phyloP scores from a whole-genome alignment of 192 early-diverging fungal genomes.

The Backusella tuberculispora region DNA sequence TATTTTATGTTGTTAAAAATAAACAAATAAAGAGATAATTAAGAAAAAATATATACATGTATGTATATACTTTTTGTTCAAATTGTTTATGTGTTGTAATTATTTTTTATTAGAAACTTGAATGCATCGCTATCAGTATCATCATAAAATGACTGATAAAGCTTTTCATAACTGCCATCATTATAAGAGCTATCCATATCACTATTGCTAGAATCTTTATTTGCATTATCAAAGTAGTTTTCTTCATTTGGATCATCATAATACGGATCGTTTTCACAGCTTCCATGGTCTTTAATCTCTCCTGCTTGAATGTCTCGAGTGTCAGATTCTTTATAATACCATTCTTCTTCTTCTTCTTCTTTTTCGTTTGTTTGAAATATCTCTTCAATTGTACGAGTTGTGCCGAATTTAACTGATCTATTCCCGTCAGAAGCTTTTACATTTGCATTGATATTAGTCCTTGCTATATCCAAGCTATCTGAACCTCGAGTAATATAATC shows the following conservation, averaged over 20 bases:
- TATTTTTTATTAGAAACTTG: not conserved
- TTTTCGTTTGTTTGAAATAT: not conserved
- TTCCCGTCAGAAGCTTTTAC: not conserved
- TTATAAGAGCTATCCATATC: not conserved
- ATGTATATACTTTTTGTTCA: too few species aligned
- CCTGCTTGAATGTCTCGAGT: not conserved
- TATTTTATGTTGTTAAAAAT: too few species aligned
- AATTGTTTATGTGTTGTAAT: not conserved
- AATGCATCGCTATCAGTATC: not conserved
- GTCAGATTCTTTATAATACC: not conserved
- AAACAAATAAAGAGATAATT: too few species aligned
- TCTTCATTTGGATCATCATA: conserved; percentile 13
- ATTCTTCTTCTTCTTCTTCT: not conserved
- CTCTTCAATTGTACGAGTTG: not conserved
- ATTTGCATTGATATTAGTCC: conserved; percentile 4
- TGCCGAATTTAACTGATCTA: not conserved
- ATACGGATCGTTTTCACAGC: conserved; percentile 4
- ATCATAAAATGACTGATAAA: not conserved
- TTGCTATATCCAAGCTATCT: conserved; percentile 3
- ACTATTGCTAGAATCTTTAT: not conserved
- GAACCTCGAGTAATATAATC: not conserved
- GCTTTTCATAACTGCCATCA: not conserved
- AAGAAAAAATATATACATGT: too few species aligned
- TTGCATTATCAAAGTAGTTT: not conserved
- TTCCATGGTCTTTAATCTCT: not conserved